These are phyloP conservation scores for Pseudocercospora musae DNA, from an alignment of 2,329 filamentous ascomycete genomes.

Conservation along the genomic window DNA sequence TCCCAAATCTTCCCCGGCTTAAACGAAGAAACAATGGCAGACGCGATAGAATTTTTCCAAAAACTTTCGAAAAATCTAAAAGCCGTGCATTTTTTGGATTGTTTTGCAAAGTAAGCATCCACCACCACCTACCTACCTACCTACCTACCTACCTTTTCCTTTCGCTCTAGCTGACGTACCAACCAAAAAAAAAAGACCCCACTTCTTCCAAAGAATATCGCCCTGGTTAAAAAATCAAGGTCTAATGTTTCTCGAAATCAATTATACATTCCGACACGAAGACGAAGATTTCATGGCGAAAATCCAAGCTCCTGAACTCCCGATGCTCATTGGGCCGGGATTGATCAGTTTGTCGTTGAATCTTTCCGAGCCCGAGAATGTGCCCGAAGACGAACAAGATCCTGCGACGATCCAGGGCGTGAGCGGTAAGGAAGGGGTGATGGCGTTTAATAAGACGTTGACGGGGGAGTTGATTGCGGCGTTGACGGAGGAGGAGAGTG, in stretches of 20 bases:
- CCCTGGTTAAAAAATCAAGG: conserved; percentile 33
- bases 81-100: conserved; percentile 50
- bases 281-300: conserved; percentile 43
- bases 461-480: conserved; percentile 31
- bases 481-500: conserved; percentile 35
- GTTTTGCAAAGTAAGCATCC: conserved; percentile 37
- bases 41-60: conserved; percentile 44
- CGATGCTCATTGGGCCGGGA: conserved; percentile 36
- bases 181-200: conserved; percentile 17
- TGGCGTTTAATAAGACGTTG: conserved; percentile 37
- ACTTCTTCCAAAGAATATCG: conserved; percentile 39
- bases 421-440: conserved; percentile 34
- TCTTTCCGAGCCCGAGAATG: conserved; percentile 35
- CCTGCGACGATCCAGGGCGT: conserved; percentile 31
- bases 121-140: not conserved
- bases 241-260: conserved; percentile 46
- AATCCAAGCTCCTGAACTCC: conserved; percentile 39
- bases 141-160: no score
- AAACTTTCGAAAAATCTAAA: conserved; percentile 30
- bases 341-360: conserved; percentile 41
- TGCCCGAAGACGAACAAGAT: conserved; percentile 34
- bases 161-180: no score
- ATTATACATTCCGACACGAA: conserved; percentile 47
- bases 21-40: conserved; percentile 36
- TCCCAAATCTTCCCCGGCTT: conserved; percentile 47